Conservation (phyloP, 2,329 filamentous ascomycete species). For the Beauveria medogensis region DNA sequence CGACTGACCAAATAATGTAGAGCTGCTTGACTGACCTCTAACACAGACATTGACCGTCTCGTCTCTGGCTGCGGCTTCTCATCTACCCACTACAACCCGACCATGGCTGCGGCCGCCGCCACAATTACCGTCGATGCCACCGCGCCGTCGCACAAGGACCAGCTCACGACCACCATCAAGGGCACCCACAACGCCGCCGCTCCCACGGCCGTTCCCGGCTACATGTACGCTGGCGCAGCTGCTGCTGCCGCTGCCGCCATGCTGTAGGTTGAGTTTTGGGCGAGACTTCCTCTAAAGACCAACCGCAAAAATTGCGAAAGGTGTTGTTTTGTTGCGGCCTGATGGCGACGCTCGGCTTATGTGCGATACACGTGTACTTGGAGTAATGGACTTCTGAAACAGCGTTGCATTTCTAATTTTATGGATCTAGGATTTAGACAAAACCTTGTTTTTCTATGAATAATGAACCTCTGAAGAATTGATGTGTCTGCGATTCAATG, state of each 20-base stretch:
- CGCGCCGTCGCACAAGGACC: conserved; percentile 22
- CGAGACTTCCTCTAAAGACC: not conserved
- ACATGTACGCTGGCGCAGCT: conserved; percentile 8
- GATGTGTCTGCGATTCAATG: not conserved
- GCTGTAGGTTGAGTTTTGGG: not conserved
- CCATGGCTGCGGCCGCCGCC: conserved; percentile 18
- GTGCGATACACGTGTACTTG: not conserved
- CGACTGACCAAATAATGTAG: too few species aligned
- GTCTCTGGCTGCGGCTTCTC: conserved; percentile 27
- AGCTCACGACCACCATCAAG: conserved; percentile 28
- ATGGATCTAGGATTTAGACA: not conserved
- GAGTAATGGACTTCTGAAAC: not conserved
- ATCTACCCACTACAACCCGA: conserved; percentile 21
- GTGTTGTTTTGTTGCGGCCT: not conserved
- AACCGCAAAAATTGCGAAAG: not conserved
- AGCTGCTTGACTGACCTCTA: not conserved
- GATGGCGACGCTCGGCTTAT: not conserved
- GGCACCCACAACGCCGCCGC: conserved; percentile 12
- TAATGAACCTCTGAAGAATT: not conserved
- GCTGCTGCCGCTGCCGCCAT: conserved; percentile 7
- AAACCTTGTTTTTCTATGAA: not conserved
- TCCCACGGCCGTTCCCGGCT: conserved; percentile 1
- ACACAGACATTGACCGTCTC: conserved; percentile 28
- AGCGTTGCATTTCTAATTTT: conserved; percentile 5
- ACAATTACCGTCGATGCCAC: conserved; percentile 24